Evolutionary conservation across 2,329 filamentous ascomycete genomes (phyloP).

Genomic region (Scolecobasidium constrictum): DNA sequence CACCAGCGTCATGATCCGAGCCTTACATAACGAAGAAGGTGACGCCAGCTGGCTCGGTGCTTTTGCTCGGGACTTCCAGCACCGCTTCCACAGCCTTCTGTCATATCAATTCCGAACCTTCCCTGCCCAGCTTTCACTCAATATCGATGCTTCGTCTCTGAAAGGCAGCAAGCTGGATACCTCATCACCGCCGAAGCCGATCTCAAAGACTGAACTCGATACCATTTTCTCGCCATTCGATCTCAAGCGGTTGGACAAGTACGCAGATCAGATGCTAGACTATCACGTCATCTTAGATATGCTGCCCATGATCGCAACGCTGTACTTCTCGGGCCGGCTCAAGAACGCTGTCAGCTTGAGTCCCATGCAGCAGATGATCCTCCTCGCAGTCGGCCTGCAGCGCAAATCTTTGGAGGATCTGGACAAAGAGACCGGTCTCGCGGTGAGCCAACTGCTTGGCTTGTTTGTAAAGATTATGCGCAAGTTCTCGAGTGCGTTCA

Average conservation of each 20-base stretch:
- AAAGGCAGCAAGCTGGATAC: slow-evolving; percentile 49
- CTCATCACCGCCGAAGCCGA: slow-evolving; percentile 38
- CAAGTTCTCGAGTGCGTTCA: slow-evolving; percentile 74
- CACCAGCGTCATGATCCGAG: slow-evolving; percentile 92
- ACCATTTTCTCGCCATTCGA: slow-evolving; percentile 77
- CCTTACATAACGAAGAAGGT: slow-evolving; percentile 51
- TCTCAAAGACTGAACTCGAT: slow-evolving; percentile 71
- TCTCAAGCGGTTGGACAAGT: slow-evolving; percentile 86
- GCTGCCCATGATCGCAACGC: slow-evolving; percentile 66
- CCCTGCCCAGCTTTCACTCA: slow-evolving; percentile 64
- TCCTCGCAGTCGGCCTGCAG: slow-evolving; percentile 86
- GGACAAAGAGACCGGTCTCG: slow-evolving; percentile 65
- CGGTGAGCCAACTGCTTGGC: slow-evolving; percentile 66
- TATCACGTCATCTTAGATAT: slow-evolving; percentile 96
- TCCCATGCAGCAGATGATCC: slow-evolving; percentile 74
- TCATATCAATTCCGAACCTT: slow-evolving; percentile 90
- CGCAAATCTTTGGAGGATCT: slow-evolving; percentile 75
- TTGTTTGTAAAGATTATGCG: slow-evolving; percentile 97
- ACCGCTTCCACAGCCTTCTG: slow-evolving; percentile 78
- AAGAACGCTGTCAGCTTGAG: slow-evolving; percentile 57
- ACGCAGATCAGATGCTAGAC: slow-evolving; percentile 93
- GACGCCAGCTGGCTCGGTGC: slow-evolving; percentile 80
- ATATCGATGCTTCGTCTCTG: slow-evolving; percentile 77
- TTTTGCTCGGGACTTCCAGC: slow-evolving; percentile 87
- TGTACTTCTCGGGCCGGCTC: slow-evolving; percentile 78